These are phyloP conservation scores for Leccinum rimulosum DNA, from an alignment of 768 basidiomycete species.

Conservation along the genomic window DNA sequence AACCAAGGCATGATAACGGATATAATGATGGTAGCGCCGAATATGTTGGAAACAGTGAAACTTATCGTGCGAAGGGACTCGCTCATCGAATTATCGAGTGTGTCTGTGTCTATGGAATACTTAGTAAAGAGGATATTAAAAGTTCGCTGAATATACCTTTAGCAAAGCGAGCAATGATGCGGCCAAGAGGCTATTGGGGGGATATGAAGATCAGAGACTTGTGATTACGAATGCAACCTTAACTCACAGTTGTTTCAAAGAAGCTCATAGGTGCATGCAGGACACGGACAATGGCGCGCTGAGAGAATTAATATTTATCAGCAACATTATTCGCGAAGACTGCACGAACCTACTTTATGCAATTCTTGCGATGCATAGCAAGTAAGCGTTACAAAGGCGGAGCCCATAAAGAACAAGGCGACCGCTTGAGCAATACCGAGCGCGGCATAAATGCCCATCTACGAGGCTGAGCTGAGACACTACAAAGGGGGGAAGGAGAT, in stretches of 20 bases:
- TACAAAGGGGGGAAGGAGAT: constrained; percentile 28
- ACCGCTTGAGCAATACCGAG: constrained; percentile 72
- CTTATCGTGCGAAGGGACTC: constrained; percentile 76
- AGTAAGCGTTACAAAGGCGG: constrained; percentile 60
- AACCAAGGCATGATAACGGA: constrained; percentile 82
- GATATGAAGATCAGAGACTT: not conserved
- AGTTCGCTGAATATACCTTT: constrained; percentile 46
- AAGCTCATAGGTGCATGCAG: constrained; percentile 88
- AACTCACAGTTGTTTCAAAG: constrained; percentile 76
- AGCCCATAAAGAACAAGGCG: constrained; percentile 65
- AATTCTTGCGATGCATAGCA: constrained; percentile 74
- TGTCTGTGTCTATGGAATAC: constrained; percentile 57
- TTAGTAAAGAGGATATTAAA: not conserved
- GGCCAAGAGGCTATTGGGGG: constrained; percentile 61
- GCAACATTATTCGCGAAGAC: not conserved
- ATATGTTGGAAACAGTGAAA: constrained; percentile 57
- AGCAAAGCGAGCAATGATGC: constrained; percentile 88
- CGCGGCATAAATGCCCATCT: constrained; percentile 82
- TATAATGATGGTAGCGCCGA: constrained; percentile 78
- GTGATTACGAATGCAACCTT: not conserved
- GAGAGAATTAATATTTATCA: not conserved
- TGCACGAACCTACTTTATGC: constrained; percentile 46
- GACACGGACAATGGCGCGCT: constrained; percentile 64
- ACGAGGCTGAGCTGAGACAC: not conserved
- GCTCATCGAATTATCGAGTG: constrained; percentile 72